These are phyloP conservation scores for Hippophae gyantsensis DNA, from an alignment of 306 rosid species.

Conservation along the genomic window DNA sequence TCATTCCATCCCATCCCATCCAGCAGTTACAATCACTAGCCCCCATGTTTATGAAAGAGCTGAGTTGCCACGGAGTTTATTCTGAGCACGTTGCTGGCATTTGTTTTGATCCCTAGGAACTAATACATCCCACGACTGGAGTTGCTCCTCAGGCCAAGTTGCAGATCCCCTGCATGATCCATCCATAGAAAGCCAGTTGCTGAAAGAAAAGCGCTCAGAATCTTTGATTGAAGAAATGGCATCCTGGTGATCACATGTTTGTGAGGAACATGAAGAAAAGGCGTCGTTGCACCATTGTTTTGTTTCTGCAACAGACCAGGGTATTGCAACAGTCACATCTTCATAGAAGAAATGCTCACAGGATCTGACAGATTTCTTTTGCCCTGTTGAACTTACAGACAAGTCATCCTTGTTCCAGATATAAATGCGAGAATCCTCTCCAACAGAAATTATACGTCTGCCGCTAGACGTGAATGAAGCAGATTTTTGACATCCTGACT, in stretches of 20 bases:
- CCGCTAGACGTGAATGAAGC: constrained; percentile 59
- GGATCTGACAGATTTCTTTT: constrained; percentile 39
- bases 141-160: constrained; percentile 92
- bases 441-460: constrained; percentile 60
- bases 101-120: constrained; percentile 23
- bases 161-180: constrained; percentile 43
- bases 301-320: constrained; percentile 66
- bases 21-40: constrained; percentile 58
- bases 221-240: constrained; percentile 25
- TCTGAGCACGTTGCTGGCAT: constrained; percentile 9
- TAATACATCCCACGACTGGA: constrained; percentile 40
- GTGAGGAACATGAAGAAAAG: constrained; percentile 17
- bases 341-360: constrained; percentile 63
- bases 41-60: constrained; percentile 61
- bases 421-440: constrained; percentile 42
- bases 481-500: constrained; percentile 69
- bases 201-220: constrained; percentile 35
- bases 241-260: constrained; percentile 12
- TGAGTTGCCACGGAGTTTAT: constrained; percentile 13
- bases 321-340: constrained; percentile 65
- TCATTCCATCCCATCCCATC: constrained; percentile 79
- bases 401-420: background rate
- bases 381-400: constrained; percentile 22
- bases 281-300: constrained; percentile 15
- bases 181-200: constrained; percentile 63